phyloP scores from a whole-genome alignment of 306 rosid species.

The Canavalia gladiata region DNA sequence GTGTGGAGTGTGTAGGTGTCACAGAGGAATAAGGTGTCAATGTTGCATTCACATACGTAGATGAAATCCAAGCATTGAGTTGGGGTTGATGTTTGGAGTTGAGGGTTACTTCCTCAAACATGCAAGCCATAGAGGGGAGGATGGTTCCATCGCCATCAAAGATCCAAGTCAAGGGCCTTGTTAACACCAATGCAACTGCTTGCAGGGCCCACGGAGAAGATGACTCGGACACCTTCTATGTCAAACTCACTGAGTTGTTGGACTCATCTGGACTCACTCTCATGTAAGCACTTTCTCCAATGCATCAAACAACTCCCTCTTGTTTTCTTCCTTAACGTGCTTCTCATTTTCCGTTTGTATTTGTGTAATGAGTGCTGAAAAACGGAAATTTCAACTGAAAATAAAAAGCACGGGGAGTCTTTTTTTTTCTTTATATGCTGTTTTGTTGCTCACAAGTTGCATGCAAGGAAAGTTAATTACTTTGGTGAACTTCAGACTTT shows the following conservation, averaged over 20 bases:
- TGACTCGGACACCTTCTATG: conserved; percentile 45
- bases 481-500: not conserved
- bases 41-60: not conserved
- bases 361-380: not conserved
- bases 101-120: conserved; percentile 5
- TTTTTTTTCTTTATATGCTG: not conserved
- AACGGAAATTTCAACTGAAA: not conserved
- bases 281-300: conserved; percentile 34
- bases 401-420: too few relatives aligned
- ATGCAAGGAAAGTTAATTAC: not conserved
- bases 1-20: not conserved
- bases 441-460: not conserved
- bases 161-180: not conserved
- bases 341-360: not conserved
- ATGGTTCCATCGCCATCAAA: conserved; percentile 15
- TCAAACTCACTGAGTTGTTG: conserved; percentile 48
- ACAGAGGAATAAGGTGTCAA: not conserved
- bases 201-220: not conserved
- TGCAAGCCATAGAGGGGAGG: conserved; percentile 24
- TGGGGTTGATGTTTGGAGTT: not conserved
- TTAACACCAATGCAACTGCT: not conserved
- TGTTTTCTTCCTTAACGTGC: not conserved
- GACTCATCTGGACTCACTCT: conserved; percentile 51
- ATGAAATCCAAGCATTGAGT: not conserved
- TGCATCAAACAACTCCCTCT: not conserved